Evolutionary conservation across 176 grass and related monocot species (phyloP).

Genomic region (Hordeum marinum): DNA sequence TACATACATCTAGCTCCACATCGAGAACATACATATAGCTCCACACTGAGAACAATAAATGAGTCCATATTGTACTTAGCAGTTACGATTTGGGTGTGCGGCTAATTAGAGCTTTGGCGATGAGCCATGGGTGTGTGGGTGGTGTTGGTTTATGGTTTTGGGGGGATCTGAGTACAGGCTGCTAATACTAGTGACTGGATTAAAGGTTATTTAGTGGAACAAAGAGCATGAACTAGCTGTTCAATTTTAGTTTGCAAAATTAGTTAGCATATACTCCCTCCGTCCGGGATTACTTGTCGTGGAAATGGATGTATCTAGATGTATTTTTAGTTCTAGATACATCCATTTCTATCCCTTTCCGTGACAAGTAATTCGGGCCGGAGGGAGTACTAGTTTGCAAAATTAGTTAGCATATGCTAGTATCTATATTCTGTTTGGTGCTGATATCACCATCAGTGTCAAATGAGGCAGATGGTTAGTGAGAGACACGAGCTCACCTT

Average conservation of each 20-base stretch:
- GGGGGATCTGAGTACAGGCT: neutral
- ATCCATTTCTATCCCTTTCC: too few relatives aligned
- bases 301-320: too few relatives aligned
- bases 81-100: neutral
- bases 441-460: neutral
- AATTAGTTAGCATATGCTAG: neutral
- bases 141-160: neutral
- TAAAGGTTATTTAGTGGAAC: neutral
- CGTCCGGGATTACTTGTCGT: too few relatives aligned
- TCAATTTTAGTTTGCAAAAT: neutral
- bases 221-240: neutral
- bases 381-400: too few relatives aligned
- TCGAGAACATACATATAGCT: neutral
- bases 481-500: neutral
- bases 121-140: neutral
- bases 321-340: too few relatives aligned
- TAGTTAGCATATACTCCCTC: too few relatives aligned
- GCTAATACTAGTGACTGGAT: neutral
- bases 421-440: neutral
- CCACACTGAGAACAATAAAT: neutral
- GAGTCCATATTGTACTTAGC: neutral
- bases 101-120: neutral
- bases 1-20: neutral
- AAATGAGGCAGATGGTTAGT: neutral
- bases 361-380: too few relatives aligned